Evolutionary conservation across 2,329 filamentous ascomycete genomes (phyloP), one percentile per base, ranked within the genome.

Genomic region (Phialophora expanda): DNA sequence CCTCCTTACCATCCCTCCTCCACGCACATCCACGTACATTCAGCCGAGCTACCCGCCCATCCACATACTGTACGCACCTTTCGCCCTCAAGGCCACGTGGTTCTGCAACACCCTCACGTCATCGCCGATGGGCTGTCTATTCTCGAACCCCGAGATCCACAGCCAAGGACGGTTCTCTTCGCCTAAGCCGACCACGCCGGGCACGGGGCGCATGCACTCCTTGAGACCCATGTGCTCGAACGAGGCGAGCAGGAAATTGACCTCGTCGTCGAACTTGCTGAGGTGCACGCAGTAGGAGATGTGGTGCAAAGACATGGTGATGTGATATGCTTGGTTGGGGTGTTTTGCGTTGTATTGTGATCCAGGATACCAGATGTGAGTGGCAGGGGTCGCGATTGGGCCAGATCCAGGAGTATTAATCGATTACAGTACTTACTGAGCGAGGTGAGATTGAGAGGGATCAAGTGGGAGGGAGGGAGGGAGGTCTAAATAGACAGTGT

Each of bases 261-360:
- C 65, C 2, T 74, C 66, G 50, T 63, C 65, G 3, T 76, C 74
- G 64, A 76, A 71, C n/a, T 74, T 69, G 48, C 69, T 67, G n/a
- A 68, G 64, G 11, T 73, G 73, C 17, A 73, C 74, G 41, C 48
- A 59, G 59, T 76, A 71, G 26, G 70, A 69, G 48, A 76, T 8
- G 65, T 77, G 75, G 62, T 73, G 69, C 59, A 73, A 46, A 11
- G 66, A 61, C 84, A 86, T 74, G 80, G 82, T 30, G 64, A 61
- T 8, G n/a, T 22, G 26, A 3, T 28, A 24, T 26, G 26, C 8
- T 30, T 9, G 17, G 26, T 17, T 54, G 5, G 20, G 32, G 9
- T 5, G 34, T 1, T 5, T 32, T 11, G 24, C 8, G 24, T 55
- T 14, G 9, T n/a, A 5, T n/a, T n/a, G 53, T 14, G 51, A 14